These are phyloP conservation scores for Colletotrichum cereale DNA, from an alignment of 2,329 filamentous ascomycete genomes.

Conservation along the genomic window DNA sequence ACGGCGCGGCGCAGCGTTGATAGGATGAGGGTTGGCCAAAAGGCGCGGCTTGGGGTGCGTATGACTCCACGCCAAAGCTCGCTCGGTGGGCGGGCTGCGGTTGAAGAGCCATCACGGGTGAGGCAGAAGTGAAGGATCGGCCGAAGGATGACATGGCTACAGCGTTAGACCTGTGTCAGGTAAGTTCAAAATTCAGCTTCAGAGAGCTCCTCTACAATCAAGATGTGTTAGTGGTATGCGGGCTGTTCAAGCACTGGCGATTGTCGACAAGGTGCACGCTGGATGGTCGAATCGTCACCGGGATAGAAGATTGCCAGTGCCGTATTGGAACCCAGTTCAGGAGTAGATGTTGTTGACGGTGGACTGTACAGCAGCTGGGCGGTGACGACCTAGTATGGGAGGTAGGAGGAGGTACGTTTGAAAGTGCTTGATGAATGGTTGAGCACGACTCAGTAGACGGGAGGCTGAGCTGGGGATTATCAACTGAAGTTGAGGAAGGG, in stretches of 20 bases:
- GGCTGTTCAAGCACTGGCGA: neutral
- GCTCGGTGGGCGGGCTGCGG: conserved; percentile 51
- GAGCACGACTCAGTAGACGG: neutral
- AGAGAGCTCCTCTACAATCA: conserved; percentile 38
- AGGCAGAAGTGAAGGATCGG: conserved; percentile 56
- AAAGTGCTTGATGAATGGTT: neutral
- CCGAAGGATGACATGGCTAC: conserved; percentile 59
- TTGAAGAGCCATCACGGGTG: conserved; percentile 58
- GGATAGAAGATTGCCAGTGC: neutral
- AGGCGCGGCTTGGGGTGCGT: conserved; percentile 48
- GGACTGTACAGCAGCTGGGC: neutral
- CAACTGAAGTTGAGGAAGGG: conserved; percentile 6
- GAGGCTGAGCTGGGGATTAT: conserved; percentile 1
- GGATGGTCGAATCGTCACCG: neutral
- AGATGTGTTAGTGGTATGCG: conserved; percentile 25
- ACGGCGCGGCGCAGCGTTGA: conserved; percentile 37
- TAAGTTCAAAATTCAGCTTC: conserved; percentile 46
- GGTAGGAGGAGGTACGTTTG: neutral
- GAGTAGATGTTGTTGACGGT: neutral
- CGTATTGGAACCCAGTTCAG: neutral
- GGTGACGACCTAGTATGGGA: neutral
- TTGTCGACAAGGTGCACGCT: neutral
- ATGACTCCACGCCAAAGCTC: conserved; percentile 52
- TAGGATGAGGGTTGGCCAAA: conserved; percentile 56
- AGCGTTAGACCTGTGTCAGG: conserved; percentile 46